Base-by-base conservation (phyloP, 768 basidiomycete genomes). In the Antrodiella citrinella region DNA sequence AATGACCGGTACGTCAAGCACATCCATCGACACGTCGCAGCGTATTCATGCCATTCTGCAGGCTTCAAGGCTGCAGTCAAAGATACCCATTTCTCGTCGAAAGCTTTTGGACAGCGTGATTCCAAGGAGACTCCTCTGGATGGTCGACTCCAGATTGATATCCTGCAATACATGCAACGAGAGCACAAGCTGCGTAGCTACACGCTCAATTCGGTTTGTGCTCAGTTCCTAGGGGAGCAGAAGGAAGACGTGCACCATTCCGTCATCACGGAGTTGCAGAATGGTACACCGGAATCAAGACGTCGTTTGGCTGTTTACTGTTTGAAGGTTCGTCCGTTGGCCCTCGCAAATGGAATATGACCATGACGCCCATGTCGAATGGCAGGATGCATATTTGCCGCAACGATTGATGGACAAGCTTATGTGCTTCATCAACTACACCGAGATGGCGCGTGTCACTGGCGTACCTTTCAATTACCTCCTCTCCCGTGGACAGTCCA, bases 171-270 rank as follows among this genome's bases (percentile, higher is more conserved):
- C 64, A 98, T 99, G 93, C 95, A 98, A 61, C 81, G 96, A 56
- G 96, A 99, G 66, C 88, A 97, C 71, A 99, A 98, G 62, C 72
- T 99, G 4, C 85, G 96, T 7, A 93, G 90, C 59, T 99, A 99
- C 65, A 91, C 95, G 2, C 83, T 99, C 58, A 99, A 99, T 66
- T 87, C 96, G 3, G 96, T 99, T 49, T 99, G 96, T 61, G 87
- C 96, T 1, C 90, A 95, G 59, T 99, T 99, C 66, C 74, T 99
- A 3, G 94, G 93, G 23, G 96, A 99, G 66, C 96, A 99, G 66
- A 99, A 99, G 65, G 96, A 99, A 65, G 96, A 99, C 56, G 96
- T 99, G 18, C 96, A 98, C 61, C 84, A 98, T 63, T 98, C 95
- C 1, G 92, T 96, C 55, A 99, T 99, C 59, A 97, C 96, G 0